phyloP scores from a whole-genome alignment of 148 eudicot genomes.

The Vaccinium myrtillus region DNA sequence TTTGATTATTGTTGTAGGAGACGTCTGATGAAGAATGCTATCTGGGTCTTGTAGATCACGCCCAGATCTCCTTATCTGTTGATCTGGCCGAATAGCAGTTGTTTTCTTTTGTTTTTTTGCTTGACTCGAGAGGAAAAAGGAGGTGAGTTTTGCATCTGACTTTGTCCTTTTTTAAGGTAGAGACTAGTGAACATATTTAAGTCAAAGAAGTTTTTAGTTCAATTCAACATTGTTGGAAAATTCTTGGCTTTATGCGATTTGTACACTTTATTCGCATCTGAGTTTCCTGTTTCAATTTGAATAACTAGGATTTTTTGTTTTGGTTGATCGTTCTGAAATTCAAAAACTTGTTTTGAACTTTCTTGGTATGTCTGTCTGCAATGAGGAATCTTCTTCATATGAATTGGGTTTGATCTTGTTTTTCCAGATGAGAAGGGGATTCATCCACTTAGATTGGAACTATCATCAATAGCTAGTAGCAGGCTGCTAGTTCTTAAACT shows the following conservation, averaged over 20 bases:
- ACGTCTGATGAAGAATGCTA: conserved; percentile 26
- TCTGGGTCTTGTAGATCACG: conserved; percentile 59
- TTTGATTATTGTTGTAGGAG: conserved; percentile 14
- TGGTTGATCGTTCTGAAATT: background rate
- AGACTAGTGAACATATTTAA: background rate
- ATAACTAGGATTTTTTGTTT: background rate
- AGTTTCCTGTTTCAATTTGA: conserved; percentile 16
- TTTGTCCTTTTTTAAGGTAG: background rate
- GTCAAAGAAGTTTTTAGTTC: conserved; percentile 7
- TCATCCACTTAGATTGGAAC: conserved; percentile 5
- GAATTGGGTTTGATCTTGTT: background rate
- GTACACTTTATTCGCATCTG: conserved; percentile 11
- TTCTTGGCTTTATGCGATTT: background rate
- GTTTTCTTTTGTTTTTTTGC: conserved; percentile 1
- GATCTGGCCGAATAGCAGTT: conserved; percentile 30
- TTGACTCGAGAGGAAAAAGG: background rate
- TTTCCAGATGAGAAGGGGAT: conserved; percentile 16
- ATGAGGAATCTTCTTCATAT: background rate
- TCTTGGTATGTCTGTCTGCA: background rate
- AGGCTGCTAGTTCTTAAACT: background rate
- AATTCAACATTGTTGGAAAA: background rate
- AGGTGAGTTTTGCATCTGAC: conserved; percentile 10
- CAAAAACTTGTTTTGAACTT: background rate
- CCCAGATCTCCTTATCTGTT: conserved; percentile 47
- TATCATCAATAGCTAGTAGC: background rate